phyloP scores from a whole-genome alignment of 257 asterid species.

The Ilex asprella region DNA sequence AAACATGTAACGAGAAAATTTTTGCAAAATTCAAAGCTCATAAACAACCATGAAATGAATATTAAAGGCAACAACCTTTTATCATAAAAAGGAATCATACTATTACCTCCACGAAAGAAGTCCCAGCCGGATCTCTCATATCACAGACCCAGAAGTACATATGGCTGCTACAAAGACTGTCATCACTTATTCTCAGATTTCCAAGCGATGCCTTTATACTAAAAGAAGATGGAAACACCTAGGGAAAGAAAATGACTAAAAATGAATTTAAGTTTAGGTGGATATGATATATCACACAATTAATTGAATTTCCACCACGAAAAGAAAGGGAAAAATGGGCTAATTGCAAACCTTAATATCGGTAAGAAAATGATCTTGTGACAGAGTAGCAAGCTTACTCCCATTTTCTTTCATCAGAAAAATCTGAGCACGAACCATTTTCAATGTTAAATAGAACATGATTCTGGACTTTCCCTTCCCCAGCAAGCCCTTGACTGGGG shows the following conservation, averaged over 20 bases:
- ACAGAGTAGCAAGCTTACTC: constrained; percentile 70
- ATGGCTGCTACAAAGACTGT: constrained; percentile 70
- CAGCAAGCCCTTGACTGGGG: constrained; percentile 57
- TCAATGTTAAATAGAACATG: constrained; percentile 57
- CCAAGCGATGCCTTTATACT: constrained; percentile 95
- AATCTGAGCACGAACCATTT: constrained; percentile 97
- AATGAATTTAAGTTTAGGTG: background rate
- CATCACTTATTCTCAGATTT: constrained; percentile 91
- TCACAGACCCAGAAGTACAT: constrained; percentile 96
- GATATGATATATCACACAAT: too few species aligned
- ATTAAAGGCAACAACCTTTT: background rate
- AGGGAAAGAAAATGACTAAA: constrained; percentile 9
- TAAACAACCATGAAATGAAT: background rate
- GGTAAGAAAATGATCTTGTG: constrained; percentile 82
- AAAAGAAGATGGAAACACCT: constrained; percentile 96
- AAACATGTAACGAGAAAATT: too few species aligned
- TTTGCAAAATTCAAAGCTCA: too few species aligned
- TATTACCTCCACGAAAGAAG: constrained; percentile 88
- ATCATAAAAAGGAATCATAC: background rate
- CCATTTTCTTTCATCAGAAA: constrained; percentile 87
- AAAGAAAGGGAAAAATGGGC: constrained; percentile 8
- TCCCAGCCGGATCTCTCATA: constrained; percentile 98
- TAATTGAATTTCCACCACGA: too few species aligned
- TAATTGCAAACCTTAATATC: constrained; percentile 59
- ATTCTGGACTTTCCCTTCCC: constrained; percentile 95